These are phyloP conservation scores for Diaporthe vexans DNA, from an alignment of 2,329 filamentous ascomycete species.

Conservation along the genomic window DNA sequence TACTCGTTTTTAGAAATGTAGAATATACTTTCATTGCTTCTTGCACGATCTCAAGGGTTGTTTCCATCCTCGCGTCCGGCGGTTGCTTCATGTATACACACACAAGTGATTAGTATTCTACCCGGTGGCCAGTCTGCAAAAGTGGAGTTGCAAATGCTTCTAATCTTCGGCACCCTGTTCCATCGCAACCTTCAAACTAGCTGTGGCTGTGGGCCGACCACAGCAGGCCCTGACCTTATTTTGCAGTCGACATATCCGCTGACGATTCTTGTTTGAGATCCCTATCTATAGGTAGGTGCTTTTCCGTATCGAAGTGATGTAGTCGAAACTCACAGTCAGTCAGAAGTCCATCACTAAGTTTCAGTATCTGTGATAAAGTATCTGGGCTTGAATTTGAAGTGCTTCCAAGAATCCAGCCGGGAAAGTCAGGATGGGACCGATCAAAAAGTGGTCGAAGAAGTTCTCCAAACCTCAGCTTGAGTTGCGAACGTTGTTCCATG, in stretches of 20 bases:
- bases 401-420: neutral
- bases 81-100: no score
- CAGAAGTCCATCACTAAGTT: no score
- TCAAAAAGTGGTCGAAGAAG: neutral
- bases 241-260: neutral
- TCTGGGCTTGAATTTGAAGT: neutral
- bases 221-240: neutral
- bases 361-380: neutral
- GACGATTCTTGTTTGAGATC: neutral
- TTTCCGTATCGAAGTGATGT: neutral
- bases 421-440: neutral
- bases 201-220: no score
- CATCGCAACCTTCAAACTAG: no score
- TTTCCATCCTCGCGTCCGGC: neutral
- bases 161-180: no score
- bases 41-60: no score
- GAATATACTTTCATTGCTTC: neutral
- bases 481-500: neutral
- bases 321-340: no score
- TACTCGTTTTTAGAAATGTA: no score
- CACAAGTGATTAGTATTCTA: no score
- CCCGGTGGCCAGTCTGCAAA: no score
- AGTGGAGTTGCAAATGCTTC: no score
- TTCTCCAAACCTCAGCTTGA: neutral
- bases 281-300: neutral